phyloP scores from a whole-genome alignment of 768 basidiomycete genomes.

The Clavaria fumosa region DNA sequence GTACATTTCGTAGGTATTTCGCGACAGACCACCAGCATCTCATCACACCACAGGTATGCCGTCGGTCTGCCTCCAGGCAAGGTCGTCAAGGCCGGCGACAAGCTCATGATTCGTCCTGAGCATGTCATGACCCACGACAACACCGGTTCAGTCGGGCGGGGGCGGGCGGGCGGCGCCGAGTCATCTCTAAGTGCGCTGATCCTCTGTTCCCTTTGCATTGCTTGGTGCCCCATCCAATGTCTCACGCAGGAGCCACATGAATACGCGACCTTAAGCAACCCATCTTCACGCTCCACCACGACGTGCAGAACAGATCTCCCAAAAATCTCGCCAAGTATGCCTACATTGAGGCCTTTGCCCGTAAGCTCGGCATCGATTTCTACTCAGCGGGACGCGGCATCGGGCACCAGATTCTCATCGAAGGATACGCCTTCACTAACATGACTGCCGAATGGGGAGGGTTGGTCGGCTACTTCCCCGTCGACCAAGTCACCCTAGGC shows the following conservation, averaged over 20 bases:
- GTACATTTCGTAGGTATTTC: too few species aligned
- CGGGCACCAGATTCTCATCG: slow-evolving; percentile 93
- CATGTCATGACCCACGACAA: slow-evolving; percentile 99
- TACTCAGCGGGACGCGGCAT: slow-evolving; percentile 97
- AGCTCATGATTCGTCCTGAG: slow-evolving; percentile 97
- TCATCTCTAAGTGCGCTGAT: slow-evolving; percentile 67
- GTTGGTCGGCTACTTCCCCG: slow-evolving; percentile 87
- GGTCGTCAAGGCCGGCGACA: slow-evolving; percentile 85
- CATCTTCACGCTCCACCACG: slow-evolving; percentile 95
- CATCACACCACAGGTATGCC: slow-evolving; percentile 93
- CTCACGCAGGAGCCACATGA: slow-evolving; percentile 74
- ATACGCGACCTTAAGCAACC: slow-evolving; percentile 71
- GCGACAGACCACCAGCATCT: too few species aligned
- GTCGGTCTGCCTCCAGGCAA: slow-evolving; percentile 76
- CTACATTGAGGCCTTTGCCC: slow-evolving; percentile 80
- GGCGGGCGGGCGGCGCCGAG: too few species aligned
- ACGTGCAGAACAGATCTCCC: slow-evolving; percentile 86
- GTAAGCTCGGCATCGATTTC: slow-evolving; percentile 76
- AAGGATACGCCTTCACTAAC: slow-evolving; percentile 98
- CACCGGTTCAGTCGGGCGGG: slow-evolving; percentile 91
- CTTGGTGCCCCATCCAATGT: slow-evolving; percentile 47
- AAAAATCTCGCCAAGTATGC: slow-evolving; percentile 91
- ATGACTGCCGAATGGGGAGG: slow-evolving; percentile 99
- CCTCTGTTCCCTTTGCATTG: background rate
- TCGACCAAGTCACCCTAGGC: slow-evolving; percentile 61